These are phyloP conservation scores for Eucalyptus sp. DNA, from an alignment of 345 rosid genomes.

Conservation along the genomic window DNA sequence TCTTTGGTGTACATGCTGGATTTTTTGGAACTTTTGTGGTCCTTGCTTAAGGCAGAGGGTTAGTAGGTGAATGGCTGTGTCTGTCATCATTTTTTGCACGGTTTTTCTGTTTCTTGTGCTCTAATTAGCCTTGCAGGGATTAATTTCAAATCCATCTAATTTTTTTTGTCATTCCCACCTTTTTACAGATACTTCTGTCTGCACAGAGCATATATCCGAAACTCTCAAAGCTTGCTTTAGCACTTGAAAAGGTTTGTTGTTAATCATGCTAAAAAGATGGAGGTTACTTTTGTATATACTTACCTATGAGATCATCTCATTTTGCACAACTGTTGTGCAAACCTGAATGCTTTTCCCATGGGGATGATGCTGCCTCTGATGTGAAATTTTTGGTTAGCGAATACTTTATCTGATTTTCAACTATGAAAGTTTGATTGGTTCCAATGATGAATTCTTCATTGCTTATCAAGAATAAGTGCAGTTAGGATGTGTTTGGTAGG, in stretches of 20 bases:
- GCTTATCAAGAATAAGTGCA: not conserved
- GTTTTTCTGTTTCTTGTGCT: not conserved
- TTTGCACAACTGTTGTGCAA: not conserved
- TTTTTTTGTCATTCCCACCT: not conserved
- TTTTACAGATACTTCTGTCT: constrained; percentile 57
- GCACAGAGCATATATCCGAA: constrained; percentile 75
- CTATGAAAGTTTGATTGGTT: not conserved
- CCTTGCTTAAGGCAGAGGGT: not conserved
- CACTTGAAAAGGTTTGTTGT: constrained; percentile 72
- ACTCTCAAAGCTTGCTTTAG: constrained; percentile 87
- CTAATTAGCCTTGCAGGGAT: not conserved
- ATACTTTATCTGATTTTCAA: not conserved
- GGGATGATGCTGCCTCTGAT: not conserved
- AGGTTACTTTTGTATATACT: not conserved
- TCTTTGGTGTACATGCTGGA: not conserved
- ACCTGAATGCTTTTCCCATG: not conserved
- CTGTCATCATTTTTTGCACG: not conserved
- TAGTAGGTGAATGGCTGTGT: not conserved
- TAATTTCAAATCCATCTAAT: not conserved
- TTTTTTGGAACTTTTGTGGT: not conserved
- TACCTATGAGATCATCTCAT: not conserved
- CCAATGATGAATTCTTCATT: not conserved
- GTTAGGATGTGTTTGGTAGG: too few species aligned
- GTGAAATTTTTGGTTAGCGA: not conserved
- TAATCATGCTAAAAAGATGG: not conserved